Evolutionary conservation across 345 rosid genomes (phyloP).

Genomic region (Eucalyptus caleyi): DNA sequence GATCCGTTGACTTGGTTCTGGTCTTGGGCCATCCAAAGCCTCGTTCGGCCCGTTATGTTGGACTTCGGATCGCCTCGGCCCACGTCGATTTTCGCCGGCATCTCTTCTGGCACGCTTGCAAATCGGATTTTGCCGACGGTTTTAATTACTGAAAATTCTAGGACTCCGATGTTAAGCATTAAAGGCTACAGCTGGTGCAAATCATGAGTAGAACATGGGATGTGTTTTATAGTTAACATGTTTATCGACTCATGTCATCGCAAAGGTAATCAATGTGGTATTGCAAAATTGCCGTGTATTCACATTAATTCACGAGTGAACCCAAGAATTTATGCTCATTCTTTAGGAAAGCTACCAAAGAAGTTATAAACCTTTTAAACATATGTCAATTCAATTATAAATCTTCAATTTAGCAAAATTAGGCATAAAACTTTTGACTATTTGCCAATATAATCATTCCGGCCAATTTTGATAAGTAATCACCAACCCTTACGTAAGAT

Average conservation of each 20-base stretch:
- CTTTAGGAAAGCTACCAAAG: too few species aligned
- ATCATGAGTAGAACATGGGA: neutral
- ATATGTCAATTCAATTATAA: too few species aligned
- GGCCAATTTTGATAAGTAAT: too few species aligned
- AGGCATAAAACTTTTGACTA: too few species aligned
- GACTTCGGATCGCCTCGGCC: neutral
- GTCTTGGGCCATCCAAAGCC: neutral
- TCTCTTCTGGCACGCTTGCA: neutral
- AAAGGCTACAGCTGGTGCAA: neutral
- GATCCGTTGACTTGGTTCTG: neutral
- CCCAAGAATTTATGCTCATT: neutral
- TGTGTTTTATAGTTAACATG: neutral
- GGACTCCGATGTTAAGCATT: neutral
- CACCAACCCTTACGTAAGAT: accelerated
- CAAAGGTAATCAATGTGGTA: neutral
- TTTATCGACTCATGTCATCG: neutral
- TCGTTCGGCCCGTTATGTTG: neutral
- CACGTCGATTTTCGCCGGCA: neutral
- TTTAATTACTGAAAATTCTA: neutral
- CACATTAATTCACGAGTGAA: neutral
- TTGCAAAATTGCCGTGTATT: neutral
- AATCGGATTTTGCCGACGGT: neutral
- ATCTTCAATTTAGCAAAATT: too few species aligned
- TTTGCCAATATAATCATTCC: too few species aligned
- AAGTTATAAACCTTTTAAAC: too few species aligned